Percentiles rank a stretch among this genome's conserved stretches.
Conservation (phyloP, 2,329 filamentous ascomycete genomes). For the Acephala macrosclerotiorum region DNA sequence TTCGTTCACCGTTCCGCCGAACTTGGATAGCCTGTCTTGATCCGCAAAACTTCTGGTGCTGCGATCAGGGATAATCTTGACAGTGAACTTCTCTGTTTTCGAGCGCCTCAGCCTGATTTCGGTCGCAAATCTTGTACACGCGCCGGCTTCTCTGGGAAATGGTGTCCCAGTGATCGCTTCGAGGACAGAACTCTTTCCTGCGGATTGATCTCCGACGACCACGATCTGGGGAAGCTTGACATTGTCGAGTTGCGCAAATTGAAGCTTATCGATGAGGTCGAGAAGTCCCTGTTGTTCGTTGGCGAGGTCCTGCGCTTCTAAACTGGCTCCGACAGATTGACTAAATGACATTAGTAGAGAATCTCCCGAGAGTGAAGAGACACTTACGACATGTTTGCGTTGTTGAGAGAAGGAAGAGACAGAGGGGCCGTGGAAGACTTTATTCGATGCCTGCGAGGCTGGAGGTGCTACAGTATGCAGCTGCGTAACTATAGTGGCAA, state of each 20-base stretch:
- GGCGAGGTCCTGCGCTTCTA: conserved; percentile 22
- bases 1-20: conserved; percentile 23
- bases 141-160: conserved; percentile 47
- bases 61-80: conserved; percentile 21
- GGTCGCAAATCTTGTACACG: conserved; percentile 53
- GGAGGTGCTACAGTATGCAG: neutral
- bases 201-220: conserved; percentile 49
- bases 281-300: conserved; percentile 24
- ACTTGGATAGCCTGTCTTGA: conserved; percentile 17
- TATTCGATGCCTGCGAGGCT: neutral
- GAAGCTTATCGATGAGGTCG: conserved; percentile 27
- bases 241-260: conserved; percentile 28
- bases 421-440: neutral
- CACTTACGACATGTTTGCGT: conserved; percentile 1
- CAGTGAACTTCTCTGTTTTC: conserved; percentile 20
- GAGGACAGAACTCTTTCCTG: conserved; percentile 42
- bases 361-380: neutral
- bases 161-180: conserved; percentile 46
- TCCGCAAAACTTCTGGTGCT: conserved; percentile 18
- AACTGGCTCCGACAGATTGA: conserved; percentile 20
- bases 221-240: conserved; percentile 30
- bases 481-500: conserved; percentile 8
- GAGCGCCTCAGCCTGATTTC: conserved; percentile 49
- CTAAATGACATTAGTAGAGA: neutral
- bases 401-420: neutral